These are phyloP conservation scores for Hypoxylon sp. DNA, from an alignment of 2,329 filamentous ascomycete genomes.

Conservation along the genomic window DNA sequence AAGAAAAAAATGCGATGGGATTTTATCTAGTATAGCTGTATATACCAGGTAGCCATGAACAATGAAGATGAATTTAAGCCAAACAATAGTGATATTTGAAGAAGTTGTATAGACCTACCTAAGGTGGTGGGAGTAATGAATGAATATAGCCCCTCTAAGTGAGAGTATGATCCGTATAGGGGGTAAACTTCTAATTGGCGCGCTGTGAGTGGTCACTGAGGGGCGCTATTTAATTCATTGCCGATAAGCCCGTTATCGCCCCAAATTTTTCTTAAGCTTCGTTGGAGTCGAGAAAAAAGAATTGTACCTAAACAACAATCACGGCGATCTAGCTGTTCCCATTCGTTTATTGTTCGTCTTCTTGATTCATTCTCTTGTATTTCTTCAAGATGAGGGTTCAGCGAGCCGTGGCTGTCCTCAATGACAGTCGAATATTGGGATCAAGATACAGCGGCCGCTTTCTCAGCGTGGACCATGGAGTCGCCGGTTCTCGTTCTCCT, in stretches of 20 bases:
- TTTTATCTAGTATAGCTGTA: too few relatives aligned
- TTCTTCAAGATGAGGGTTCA: conserved; percentile 51
- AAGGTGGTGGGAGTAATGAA: too few relatives aligned
- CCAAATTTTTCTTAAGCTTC: conserved; percentile 35
- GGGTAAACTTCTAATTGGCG: too few relatives aligned
- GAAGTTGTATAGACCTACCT: too few relatives aligned
- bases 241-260: conserved; percentile 29
- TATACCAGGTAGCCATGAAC: too few relatives aligned
- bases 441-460: conserved; percentile 47
- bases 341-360: conserved; percentile 10
- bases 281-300: conserved; percentile 24
- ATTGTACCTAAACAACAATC: conserved; percentile 8
- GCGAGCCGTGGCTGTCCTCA: conserved; percentile 50
- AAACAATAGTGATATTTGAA: too few relatives aligned
- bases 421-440: conserved; percentile 49
- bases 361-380: conserved; percentile 29
- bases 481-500: conserved; percentile 42
- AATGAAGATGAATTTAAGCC: too few relatives aligned
- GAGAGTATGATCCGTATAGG: too few relatives aligned
- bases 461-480: conserved; percentile 46
- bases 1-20: too few relatives aligned
- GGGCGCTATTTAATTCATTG: conserved; percentile 35
- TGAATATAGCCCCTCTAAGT: too few relatives aligned
- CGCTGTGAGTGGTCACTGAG: conserved; percentile 12
- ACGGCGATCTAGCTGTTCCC: conserved; percentile 35